phyloP scores from a whole-genome alignment of 1,139 yeast species.

The Geotrichum macrosporum region DNA sequence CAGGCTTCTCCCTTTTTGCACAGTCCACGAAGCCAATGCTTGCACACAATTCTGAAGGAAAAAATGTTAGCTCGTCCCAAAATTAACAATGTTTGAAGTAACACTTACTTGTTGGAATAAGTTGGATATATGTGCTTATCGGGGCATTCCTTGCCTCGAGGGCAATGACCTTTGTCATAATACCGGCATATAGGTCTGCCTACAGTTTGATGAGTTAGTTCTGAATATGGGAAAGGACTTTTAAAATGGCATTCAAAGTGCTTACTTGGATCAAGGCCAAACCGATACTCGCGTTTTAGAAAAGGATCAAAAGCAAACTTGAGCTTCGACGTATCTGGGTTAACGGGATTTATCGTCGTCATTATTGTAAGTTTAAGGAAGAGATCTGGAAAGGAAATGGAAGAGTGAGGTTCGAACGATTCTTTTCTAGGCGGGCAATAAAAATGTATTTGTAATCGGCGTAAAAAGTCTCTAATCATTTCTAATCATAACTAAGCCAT shows the following conservation, averaged over 20 bases:
- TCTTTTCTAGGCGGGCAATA: too few species aligned
- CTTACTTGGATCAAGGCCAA: slow-evolving; percentile 55
- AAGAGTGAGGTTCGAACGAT: too few species aligned
- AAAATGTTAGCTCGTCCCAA: background rate
- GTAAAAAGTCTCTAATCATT: background rate
- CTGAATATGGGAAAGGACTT: too few species aligned
- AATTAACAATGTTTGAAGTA: too few species aligned
- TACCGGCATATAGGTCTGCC: slow-evolving; percentile 85
- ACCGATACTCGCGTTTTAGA: slow-evolving; percentile 70
- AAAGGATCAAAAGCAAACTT: slow-evolving; percentile 81
- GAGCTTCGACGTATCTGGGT: slow-evolving; percentile 41
- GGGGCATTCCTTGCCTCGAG: slow-evolving; percentile 78
- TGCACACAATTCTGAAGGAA: slow-evolving; percentile 60
- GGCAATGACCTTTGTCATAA: slow-evolving; percentile 74
- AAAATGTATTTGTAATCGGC: background rate
- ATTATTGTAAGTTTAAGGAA: background rate
- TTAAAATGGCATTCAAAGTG: too few species aligned
- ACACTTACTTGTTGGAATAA: slow-evolving; percentile 60
- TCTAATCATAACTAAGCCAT: too few species aligned
- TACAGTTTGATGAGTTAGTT: slow-evolving; percentile 42
- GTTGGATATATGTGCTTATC: slow-evolving; percentile 82
- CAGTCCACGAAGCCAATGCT: slow-evolving; percentile 96
- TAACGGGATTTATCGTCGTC: slow-evolving; percentile 15
- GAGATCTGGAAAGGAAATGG: background rate
- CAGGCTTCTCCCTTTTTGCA: slow-evolving; percentile 97